Percentiles rank a stretch among this genome's conserved stretches.
Evolutionary conservation across 139 green algal genomes (phyloP).

Genomic region (Closterium sp.): DNA sequence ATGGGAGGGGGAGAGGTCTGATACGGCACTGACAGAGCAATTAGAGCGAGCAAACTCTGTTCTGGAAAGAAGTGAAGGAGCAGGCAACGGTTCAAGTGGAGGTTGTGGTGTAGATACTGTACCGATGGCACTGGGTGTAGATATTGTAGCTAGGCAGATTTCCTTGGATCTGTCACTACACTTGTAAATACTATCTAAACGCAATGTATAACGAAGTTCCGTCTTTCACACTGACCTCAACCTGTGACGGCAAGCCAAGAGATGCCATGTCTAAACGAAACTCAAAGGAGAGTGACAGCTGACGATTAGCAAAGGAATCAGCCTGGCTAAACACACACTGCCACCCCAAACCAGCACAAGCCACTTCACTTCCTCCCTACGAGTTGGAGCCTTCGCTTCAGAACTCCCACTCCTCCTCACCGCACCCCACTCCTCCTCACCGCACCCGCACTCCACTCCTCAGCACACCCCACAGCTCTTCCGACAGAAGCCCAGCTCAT

Average conservation of each 20-base stretch:
- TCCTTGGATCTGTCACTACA: not conserved
- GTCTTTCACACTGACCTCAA: not conserved
- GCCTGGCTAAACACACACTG: not conserved
- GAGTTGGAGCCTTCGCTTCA: not conserved
- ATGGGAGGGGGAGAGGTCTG: not conserved
- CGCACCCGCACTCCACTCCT: not conserved
- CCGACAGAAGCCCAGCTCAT: not conserved
- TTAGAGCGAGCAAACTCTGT: not conserved
- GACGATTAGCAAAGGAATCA: not conserved
- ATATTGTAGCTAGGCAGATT: not conserved
- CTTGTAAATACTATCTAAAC: not conserved
- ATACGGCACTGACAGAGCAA: not conserved
- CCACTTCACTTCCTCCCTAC: not conserved
- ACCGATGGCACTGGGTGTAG: not conserved
- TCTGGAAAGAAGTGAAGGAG: not conserved
- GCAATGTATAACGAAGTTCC: not conserved
- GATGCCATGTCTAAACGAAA: not conserved
- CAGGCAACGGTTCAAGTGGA: not conserved
- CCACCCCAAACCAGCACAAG: not conserved
- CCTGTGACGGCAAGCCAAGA: no score
- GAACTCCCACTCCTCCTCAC: not conserved
- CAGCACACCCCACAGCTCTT: conserved; percentile 2
- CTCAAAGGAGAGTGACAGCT: not conserved
- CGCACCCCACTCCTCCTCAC: conserved; percentile 2
- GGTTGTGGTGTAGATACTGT: not conserved